These are phyloP conservation scores for Phytophthora foliorum DNA, from an alignment of 352 stramenopile genomes.

Conservation along the genomic window DNA sequence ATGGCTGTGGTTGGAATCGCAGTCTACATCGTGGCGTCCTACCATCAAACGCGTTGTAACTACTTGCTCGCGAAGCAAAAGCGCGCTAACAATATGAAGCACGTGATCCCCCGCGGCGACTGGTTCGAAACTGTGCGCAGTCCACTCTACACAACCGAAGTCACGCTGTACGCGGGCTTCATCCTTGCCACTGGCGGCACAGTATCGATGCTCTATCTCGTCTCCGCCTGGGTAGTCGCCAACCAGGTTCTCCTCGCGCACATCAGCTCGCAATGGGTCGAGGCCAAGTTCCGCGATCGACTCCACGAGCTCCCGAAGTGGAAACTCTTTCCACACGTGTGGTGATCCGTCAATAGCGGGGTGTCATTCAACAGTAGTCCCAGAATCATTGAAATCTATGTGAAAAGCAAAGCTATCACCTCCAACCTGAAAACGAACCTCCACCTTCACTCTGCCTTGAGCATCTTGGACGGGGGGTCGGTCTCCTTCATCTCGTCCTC, in stretches of 20 bases:
- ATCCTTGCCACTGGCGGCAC: slow-evolving; percentile 47
- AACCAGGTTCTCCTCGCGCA: slow-evolving; percentile 72
- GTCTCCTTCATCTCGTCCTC: slow-evolving; percentile 45
- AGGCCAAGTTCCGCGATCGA: slow-evolving; percentile 64
- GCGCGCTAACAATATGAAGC: slow-evolving; percentile 47
- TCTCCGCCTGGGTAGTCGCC: slow-evolving; percentile 64
- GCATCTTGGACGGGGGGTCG: slow-evolving; percentile 31
- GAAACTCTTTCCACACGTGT: slow-evolving; percentile 47
- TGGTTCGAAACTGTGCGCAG: slow-evolving; percentile 77
- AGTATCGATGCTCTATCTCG: slow-evolving; percentile 54
- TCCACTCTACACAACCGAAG: slow-evolving; percentile 71
- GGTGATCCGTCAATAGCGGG: slow-evolving; percentile 22
- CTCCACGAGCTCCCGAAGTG: slow-evolving; percentile 45
- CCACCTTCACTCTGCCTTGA: slow-evolving; percentile 26
- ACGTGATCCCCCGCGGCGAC: slow-evolving; percentile 67
- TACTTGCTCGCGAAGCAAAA: slow-evolving; percentile 66
- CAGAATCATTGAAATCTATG: slow-evolving; percentile 20
- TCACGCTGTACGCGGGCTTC: slow-evolving; percentile 73
- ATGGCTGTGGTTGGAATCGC: slow-evolving; percentile 35
- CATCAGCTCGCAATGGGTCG: slow-evolving; percentile 65
- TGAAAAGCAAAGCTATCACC: neutral
- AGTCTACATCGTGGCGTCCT: slow-evolving; percentile 58
- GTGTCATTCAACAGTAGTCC: too few relatives aligned
- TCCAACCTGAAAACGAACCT: neutral
- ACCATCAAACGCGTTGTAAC: slow-evolving; percentile 77